A percentile compares a stretch with the other conserved stretches of the same genome.
Conservation (phyloP, 75 land plant genomes). For the Chamaecyparis obtusa region DNA sequence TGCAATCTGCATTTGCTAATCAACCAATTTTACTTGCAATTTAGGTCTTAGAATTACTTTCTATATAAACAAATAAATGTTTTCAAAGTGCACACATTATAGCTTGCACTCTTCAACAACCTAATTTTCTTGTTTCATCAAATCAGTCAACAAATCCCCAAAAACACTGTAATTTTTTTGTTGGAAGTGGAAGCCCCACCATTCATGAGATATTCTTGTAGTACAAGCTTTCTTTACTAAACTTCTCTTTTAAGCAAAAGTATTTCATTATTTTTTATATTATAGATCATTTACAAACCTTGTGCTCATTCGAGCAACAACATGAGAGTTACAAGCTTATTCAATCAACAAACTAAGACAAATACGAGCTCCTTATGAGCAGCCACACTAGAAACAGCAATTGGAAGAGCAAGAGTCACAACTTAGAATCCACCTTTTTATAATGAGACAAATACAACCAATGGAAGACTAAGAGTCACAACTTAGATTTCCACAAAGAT, state of each 20-base stretch:
- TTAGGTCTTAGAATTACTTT: background rate
- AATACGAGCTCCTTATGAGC: no score
- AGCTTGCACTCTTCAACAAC: background rate
- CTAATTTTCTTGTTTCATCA: background rate
- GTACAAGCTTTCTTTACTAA: slow-evolving; percentile 65
- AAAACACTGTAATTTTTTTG: background rate
- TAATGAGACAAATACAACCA: no score
- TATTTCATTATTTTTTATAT: no score
- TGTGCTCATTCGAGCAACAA: no score
- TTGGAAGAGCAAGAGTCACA: no score
- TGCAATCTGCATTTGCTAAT: background rate
- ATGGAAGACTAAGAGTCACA: no score
- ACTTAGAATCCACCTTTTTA: no score
- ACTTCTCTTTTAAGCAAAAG: slow-evolving; percentile 80
- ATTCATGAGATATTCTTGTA: background rate
- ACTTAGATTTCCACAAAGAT: no score
- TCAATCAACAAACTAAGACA: no score
- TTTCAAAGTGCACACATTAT: background rate
- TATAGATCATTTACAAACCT: no score
- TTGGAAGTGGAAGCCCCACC: background rate
- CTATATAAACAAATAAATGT: background rate
- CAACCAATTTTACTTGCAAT: background rate
- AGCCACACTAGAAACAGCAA: no score
- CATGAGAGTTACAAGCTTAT: no score
- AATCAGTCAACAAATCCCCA: background rate